phyloP scores from a whole-genome alignment of 345 rosid genomes.

The Luvunga scandens region DNA sequence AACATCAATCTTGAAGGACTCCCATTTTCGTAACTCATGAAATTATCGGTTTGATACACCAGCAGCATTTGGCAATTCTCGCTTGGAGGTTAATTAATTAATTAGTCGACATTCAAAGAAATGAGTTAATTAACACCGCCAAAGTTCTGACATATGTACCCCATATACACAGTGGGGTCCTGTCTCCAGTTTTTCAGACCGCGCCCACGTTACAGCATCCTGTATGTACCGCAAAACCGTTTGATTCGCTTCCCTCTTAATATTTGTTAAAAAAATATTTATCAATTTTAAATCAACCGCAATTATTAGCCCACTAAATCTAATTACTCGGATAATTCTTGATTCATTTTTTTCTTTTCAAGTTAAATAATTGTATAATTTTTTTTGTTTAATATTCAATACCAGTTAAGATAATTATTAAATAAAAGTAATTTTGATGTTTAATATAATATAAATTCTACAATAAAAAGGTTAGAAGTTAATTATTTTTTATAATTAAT shows the following conservation, averaged over 20 bases:
- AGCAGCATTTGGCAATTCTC: neutral
- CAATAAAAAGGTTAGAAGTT: too few relatives aligned
- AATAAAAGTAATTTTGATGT: too few relatives aligned
- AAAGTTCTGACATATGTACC: neutral
- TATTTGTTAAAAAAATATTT: neutral
- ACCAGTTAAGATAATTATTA: too few relatives aligned
- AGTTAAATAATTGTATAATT: too few relatives aligned
- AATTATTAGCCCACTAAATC: too few relatives aligned
- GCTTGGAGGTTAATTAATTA: neutral
- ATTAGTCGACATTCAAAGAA: neutral
- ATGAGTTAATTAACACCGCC: neutral
- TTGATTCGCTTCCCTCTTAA: neutral
- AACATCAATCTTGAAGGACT: neutral
- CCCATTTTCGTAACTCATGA: neutral
- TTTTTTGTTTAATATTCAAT: too few relatives aligned
- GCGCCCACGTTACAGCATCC: neutral
- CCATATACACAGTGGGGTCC: neutral
- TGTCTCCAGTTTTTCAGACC: neutral
- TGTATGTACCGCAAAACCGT: neutral
- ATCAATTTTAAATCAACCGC: too few relatives aligned
- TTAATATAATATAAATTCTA: too few relatives aligned
- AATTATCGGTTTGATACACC: neutral
- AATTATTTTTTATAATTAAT: too few relatives aligned
- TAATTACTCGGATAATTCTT: too few relatives aligned
- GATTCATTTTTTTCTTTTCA: too few relatives aligned